A percentile compares a stretch with the other conserved stretches of the same genome.
Evolutionary conservation across 768 basidiomycete genomes (phyloP).

Genomic region (Gymnopilus dilepis): DNA sequence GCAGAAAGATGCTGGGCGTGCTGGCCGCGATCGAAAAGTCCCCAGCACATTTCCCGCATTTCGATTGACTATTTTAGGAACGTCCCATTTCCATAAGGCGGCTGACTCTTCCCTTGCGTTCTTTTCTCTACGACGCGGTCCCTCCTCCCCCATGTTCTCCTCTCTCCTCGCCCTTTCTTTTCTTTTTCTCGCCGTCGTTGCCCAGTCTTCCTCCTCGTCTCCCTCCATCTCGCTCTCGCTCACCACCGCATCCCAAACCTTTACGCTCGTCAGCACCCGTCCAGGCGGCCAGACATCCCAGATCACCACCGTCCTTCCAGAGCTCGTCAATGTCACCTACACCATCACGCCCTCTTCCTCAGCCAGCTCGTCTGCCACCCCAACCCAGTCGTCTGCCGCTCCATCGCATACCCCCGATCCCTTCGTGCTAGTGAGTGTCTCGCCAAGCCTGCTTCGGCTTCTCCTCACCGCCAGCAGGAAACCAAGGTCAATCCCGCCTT

Average conservation of each 20-base stretch:
- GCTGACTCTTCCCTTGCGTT: conserved; percentile 23
- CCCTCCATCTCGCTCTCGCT: conserved; percentile 56
- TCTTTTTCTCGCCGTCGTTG: conserved; percentile 26
- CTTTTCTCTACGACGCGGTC: conserved; percentile 28
- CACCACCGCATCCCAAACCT: conserved; percentile 50
- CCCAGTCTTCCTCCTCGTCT: conserved; percentile 26
- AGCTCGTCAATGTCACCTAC: conserved; percentile 63
- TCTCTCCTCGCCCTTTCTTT: conserved; percentile 25
- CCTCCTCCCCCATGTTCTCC: conserved; percentile 27
- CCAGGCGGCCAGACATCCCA: conserved; percentile 54
- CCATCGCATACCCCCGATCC: conserved; percentile 50
- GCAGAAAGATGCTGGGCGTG: conserved; percentile 42
- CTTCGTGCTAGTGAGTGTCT: conserved; percentile 40
- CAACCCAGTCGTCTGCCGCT: conserved; percentile 45
- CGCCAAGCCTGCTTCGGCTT: conserved; percentile 8
- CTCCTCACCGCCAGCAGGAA: conserved; percentile 39
- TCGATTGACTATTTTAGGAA: conserved; percentile 44
- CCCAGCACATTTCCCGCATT: conserved; percentile 55
- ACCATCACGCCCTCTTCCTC: conserved; percentile 55
- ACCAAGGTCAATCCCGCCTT: conserved; percentile 88
- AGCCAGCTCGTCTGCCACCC: conserved; percentile 41
- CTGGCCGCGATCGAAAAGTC: conserved; percentile 43
- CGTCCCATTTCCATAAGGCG: conserved; percentile 16
- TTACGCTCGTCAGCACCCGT: conserved; percentile 54
- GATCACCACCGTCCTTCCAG: conserved; percentile 62